These are phyloP conservation scores for Kodamaea derodonti DNA, from an alignment of 1,139 yeast species.

Conservation along the genomic window DNA sequence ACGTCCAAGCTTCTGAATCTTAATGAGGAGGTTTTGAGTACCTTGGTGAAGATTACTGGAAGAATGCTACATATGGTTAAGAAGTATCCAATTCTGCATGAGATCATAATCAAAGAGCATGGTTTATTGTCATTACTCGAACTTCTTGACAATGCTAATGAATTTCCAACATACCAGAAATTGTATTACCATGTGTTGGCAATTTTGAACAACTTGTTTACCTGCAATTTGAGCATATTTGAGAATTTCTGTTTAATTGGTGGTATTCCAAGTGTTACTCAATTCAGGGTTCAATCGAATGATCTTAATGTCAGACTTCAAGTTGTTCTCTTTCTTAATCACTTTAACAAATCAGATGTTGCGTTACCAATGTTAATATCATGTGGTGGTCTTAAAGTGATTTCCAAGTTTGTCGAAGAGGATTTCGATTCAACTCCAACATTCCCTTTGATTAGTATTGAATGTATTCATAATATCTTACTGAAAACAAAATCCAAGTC, in stretches of 20 bases:
- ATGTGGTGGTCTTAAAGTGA: conserved; percentile 53
- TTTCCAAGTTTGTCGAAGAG: conserved; percentile 52
- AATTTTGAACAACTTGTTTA: conserved; percentile 39
- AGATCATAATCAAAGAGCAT: conserved; percentile 44
- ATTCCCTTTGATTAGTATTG: conserved; percentile 46
- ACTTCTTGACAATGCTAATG: conserved; percentile 38
- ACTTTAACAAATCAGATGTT: conserved; percentile 33
- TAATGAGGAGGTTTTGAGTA: conserved; percentile 27
- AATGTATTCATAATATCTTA: conserved; percentile 43
- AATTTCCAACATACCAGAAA: conserved; percentile 28
- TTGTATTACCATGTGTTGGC: conserved; percentile 42
- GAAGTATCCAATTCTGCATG: conserved; percentile 41
- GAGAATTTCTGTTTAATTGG: conserved; percentile 55
- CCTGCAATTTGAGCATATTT: conserved; percentile 30
- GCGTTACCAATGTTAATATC: conserved; percentile 51
- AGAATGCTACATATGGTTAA: conserved; percentile 39
- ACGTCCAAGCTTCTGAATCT: conserved; percentile 32
- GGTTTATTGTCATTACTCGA: conserved; percentile 49
- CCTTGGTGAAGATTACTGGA: conserved; percentile 37
- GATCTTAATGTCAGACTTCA: conserved; percentile 36
- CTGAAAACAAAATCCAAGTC: conserved; percentile 44
- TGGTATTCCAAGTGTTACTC: conserved; percentile 51
- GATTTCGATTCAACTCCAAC: conserved; percentile 45
- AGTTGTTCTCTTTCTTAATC: conserved; percentile 42
- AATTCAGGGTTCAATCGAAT: conserved; percentile 36